Conservation (phyloP, 192 early-diverging fungal species). For the Backusella australiensis region DNA sequence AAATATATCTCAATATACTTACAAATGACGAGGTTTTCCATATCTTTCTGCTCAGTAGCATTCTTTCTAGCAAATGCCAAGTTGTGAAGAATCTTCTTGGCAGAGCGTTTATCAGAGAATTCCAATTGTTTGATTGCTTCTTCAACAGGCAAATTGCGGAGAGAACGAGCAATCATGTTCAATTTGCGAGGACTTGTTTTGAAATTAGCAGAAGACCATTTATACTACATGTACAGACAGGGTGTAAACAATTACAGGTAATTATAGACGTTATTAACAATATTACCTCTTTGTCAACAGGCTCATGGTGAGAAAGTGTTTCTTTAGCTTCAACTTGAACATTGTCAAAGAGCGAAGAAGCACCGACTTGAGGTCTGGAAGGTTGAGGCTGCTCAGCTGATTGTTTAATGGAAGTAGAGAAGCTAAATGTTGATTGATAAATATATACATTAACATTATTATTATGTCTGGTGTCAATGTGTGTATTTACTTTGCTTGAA, state of each 20-base stretch:
- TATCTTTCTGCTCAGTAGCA: constrained; percentile 59
- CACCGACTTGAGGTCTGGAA: constrained; percentile 31
- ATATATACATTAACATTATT: neutral
- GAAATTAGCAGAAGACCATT: constrained; percentile 64
- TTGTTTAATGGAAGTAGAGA: constrained; percentile 11
- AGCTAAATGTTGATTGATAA: constrained; percentile 9
- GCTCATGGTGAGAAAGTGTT: constrained; percentile 37
- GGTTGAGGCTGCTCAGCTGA: constrained; percentile 29
- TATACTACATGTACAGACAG: constrained; percentile 32
- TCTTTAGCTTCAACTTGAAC: constrained; percentile 23
- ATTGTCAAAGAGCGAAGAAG: constrained; percentile 40
- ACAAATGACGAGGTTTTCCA: constrained; percentile 61
- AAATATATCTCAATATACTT: neutral
- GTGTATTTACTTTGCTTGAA: constrained; percentile 5
- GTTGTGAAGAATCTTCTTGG: constrained; percentile 60
- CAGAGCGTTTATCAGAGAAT: constrained; percentile 68
- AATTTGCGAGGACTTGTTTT: constrained; percentile 70
- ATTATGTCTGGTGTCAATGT: neutral
- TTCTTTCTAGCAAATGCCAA: constrained; percentile 69
- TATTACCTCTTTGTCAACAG: constrained; percentile 50
- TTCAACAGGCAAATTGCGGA: constrained; percentile 58
- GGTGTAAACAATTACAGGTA: too few relatives aligned
- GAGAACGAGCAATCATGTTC: constrained; percentile 68
- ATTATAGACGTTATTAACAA: neutral
- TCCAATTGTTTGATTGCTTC: constrained; percentile 81